Evolutionary conservation across 2,329 filamentous ascomycete species (phyloP).

Genomic region (Paecilomyces sp.): DNA sequence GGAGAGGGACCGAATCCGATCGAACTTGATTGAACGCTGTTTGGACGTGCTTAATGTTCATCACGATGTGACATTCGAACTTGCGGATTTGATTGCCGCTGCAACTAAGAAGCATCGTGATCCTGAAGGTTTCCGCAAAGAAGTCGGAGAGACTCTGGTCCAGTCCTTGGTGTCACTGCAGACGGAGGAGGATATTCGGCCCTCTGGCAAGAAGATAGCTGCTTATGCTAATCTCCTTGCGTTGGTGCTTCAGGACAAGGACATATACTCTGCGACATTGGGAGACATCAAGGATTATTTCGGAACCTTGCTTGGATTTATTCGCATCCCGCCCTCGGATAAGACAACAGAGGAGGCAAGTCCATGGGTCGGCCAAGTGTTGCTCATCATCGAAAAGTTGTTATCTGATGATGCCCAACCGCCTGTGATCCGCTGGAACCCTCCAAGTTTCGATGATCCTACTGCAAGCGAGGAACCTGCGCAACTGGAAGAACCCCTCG

Average conservation of each 20-base stretch:
- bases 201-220: slow-evolving; percentile 63
- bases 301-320: slow-evolving; percentile 66
- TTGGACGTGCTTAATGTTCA: slow-evolving; percentile 85
- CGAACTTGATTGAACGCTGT: slow-evolving; percentile 78
- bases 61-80: slow-evolving; percentile 79
- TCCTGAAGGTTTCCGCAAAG: slow-evolving; percentile 53
- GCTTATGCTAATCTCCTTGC: slow-evolving; percentile 90
- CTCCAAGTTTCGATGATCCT: slow-evolving; percentile 41
- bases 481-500: slow-evolving; percentile 52
- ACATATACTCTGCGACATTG: slow-evolving; percentile 72
- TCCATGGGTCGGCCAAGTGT: slow-evolving; percentile 84
- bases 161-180: slow-evolving; percentile 69
- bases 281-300: slow-evolving; percentile 72
- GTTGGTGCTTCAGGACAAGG: slow-evolving; percentile 71
- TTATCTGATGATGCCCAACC: slow-evolving; percentile 86
- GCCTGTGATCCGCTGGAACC: slow-evolving; percentile 62
- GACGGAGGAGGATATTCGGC: slow-evolving; percentile 49
- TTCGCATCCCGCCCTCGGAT: slow-evolving; percentile 56
- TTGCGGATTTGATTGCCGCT: slow-evolving; percentile 76
- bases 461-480: slow-evolving; percentile 49
- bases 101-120: slow-evolving; percentile 58
- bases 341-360: slow-evolving; percentile 70
- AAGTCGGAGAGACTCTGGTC: slow-evolving; percentile 75
- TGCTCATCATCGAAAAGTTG: slow-evolving; percentile 83
- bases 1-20: slow-evolving; percentile 63